phyloP scores from a whole-genome alignment of 257 asterid genomes.

The Vinca minor region DNA sequence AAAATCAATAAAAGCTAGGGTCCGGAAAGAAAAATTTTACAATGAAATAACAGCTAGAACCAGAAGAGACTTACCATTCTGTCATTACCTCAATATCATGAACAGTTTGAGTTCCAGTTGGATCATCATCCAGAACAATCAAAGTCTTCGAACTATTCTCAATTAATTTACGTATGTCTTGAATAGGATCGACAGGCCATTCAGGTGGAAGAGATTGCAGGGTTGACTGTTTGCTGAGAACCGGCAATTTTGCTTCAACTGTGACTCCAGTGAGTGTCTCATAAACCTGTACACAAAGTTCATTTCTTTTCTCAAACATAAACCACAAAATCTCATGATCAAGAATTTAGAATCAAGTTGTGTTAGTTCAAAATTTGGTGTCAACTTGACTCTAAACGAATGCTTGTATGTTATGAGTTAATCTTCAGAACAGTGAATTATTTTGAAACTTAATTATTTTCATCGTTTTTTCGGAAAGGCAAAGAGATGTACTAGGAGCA shows the following conservation, averaged over 20 bases:
- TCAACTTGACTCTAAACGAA: background rate
- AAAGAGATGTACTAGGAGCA: slow-evolving; percentile 18
- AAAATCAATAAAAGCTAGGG: background rate
- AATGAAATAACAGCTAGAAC: slow-evolving; percentile 10
- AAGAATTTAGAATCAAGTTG: background rate
- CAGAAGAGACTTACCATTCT: slow-evolving; percentile 66
- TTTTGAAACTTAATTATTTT: background rate
- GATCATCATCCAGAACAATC: slow-evolving; percentile 97
- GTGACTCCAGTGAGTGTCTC: slow-evolving; percentile 88
- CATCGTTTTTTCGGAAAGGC: background rate
- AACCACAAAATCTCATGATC: background rate
- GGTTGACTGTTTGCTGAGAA: slow-evolving; percentile 54
- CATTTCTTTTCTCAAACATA: background rate
- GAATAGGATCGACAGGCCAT: slow-evolving; percentile 66
- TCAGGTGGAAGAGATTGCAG: slow-evolving; percentile 78
- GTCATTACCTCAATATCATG: slow-evolving; percentile 87
- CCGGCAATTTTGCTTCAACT: slow-evolving; percentile 73
- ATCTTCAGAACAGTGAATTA: background rate
- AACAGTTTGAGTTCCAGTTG: slow-evolving; percentile 99
- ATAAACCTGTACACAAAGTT: slow-evolving; percentile 52
- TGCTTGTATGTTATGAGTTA: slow-evolving; percentile 5
- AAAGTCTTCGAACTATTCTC: slow-evolving; percentile 58
- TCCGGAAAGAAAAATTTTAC: background rate
- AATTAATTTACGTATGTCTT: slow-evolving; percentile 50
- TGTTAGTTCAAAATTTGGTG: background rate